These are phyloP conservation scores for Clausena lansium DNA, from an alignment of 345 rosid genomes.

Conservation along the genomic window DNA sequence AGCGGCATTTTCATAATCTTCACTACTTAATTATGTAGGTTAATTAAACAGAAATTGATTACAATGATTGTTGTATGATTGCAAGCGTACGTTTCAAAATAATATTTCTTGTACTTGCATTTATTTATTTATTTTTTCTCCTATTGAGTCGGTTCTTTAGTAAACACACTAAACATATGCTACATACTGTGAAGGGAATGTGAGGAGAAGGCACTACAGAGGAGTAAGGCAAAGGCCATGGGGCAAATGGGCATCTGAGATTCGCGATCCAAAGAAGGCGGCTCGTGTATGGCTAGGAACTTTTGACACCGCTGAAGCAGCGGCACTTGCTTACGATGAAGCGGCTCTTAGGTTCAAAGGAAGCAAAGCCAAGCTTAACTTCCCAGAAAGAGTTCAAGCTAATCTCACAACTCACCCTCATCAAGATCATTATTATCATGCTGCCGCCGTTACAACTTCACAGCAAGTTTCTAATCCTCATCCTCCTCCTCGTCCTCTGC, in stretches of 20 bases:
- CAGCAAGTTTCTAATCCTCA: neutral
- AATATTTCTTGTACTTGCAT: neutral
- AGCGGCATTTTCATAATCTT: neutral
- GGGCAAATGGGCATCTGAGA: slow-evolving; percentile 61
- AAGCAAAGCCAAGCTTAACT: slow-evolving; percentile 82
- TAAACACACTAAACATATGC: too few species aligned
- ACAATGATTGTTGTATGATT: neutral
- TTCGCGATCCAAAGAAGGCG: slow-evolving; percentile 51
- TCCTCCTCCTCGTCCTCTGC: slow-evolving; percentile 10
- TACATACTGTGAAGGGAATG: slow-evolving; percentile 21
- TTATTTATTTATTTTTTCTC: neutral
- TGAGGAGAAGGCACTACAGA: slow-evolving; percentile 41
- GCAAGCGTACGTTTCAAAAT: neutral
- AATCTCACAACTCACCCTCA: slow-evolving; percentile 19
- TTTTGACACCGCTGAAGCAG: slow-evolving; percentile 74
- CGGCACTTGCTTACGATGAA: slow-evolving; percentile 75
- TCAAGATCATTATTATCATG: slow-evolving; percentile 19
- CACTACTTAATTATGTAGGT: neutral
- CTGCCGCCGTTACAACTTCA: neutral
- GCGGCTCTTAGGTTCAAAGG: slow-evolving; percentile 88
- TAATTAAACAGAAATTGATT: too few species aligned
- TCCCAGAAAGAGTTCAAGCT: slow-evolving; percentile 69
- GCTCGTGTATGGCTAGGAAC: slow-evolving; percentile 72
- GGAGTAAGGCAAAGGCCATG: slow-evolving; percentile 61
- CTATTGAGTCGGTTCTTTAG: too few species aligned